Conservation (phyloP, 2,329 filamentous ascomycete species). For the Shiraia bambusicola region DNA sequence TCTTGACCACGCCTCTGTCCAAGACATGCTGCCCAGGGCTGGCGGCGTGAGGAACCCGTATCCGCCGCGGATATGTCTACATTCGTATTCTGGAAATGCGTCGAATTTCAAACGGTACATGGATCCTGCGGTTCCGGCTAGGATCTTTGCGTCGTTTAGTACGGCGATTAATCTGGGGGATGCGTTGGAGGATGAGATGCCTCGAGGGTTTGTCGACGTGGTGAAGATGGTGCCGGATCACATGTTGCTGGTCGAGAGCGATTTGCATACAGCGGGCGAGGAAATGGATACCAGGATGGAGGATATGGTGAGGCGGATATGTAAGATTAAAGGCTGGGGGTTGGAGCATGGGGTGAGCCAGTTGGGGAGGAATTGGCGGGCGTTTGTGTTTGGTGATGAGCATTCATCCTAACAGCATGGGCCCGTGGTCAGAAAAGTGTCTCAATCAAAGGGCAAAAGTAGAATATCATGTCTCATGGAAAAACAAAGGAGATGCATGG, state of each 20-base stretch:
- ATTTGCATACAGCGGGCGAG: slow-evolving; percentile 78
- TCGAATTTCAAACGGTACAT: slow-evolving; percentile 79
- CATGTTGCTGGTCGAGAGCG: slow-evolving; percentile 82
- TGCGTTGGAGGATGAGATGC: slow-evolving; percentile 47
- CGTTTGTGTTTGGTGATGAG: slow-evolving; percentile 67
- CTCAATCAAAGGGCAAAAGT: no score
- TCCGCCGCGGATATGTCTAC: slow-evolving; percentile 86
- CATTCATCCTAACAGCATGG: no score
- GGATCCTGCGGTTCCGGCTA: slow-evolving; percentile 68
- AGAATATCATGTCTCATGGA: no score
- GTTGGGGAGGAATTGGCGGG: slow-evolving; percentile 73
- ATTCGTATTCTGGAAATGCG: slow-evolving; percentile 82
- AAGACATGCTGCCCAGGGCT: slow-evolving; percentile 7
- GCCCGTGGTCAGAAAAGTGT: no score
- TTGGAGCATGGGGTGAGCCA: slow-evolving; percentile 68
- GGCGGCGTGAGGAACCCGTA: slow-evolving; percentile 60
- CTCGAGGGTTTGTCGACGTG: slow-evolving; percentile 62
- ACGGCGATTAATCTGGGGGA: slow-evolving; percentile 72
- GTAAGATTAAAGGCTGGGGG: slow-evolving; percentile 74
- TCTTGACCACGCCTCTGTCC: slow-evolving; percentile 15
- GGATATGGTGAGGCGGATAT: slow-evolving; percentile 74
- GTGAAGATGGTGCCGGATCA: slow-evolving; percentile 75
- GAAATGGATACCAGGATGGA: slow-evolving; percentile 78
- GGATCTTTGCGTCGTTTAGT: slow-evolving; percentile 88
- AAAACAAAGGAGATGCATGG: no score